A percentile compares a stretch with the other conserved stretches of the same genome.
Evolutionary conservation across 2,329 filamentous ascomycete species (phyloP).

Genomic region (Cladosporium sp.): DNA sequence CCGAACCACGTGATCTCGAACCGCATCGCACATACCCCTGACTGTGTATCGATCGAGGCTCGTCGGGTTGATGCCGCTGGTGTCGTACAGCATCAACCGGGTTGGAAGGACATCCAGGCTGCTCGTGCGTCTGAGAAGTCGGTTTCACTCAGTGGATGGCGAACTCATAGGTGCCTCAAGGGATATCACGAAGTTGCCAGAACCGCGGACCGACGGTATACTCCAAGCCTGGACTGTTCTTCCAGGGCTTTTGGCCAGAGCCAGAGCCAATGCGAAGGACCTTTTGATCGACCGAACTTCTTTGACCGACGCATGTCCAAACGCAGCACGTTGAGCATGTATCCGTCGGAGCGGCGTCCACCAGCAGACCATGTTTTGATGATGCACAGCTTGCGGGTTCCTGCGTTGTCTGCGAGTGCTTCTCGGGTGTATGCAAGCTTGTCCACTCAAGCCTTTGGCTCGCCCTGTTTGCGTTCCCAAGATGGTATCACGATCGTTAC

Average conservation of each 20-base stretch:
- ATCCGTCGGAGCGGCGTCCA: too few relatives aligned
- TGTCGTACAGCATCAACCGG: background rate
- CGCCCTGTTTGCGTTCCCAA: background rate
- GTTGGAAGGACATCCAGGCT: background rate
- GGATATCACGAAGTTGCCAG: background rate
- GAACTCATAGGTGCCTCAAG: background rate
- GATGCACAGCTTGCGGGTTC: too few relatives aligned
- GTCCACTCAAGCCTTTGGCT: background rate
- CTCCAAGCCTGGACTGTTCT: background rate
- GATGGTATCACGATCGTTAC: background rate
- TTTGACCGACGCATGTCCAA: too few relatives aligned
- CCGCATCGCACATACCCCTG: background rate
- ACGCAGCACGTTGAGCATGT: too few relatives aligned
- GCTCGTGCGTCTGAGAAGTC: background rate
- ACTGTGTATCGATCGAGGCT: conserved; percentile 15
- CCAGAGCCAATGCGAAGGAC: too few relatives aligned
- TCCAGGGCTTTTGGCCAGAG: too few relatives aligned
- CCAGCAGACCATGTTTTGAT: too few relatives aligned
- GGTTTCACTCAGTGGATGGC: background rate
- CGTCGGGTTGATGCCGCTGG: conserved; percentile 16
- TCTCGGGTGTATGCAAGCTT: background rate
- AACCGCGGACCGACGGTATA: background rate
- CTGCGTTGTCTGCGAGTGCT: too few relatives aligned
- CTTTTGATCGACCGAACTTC: too few relatives aligned
- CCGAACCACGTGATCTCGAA: background rate